Conservation (phyloP, 2,329 filamentous ascomycete species). For the Pseudogymnoascus sp. region DNA sequence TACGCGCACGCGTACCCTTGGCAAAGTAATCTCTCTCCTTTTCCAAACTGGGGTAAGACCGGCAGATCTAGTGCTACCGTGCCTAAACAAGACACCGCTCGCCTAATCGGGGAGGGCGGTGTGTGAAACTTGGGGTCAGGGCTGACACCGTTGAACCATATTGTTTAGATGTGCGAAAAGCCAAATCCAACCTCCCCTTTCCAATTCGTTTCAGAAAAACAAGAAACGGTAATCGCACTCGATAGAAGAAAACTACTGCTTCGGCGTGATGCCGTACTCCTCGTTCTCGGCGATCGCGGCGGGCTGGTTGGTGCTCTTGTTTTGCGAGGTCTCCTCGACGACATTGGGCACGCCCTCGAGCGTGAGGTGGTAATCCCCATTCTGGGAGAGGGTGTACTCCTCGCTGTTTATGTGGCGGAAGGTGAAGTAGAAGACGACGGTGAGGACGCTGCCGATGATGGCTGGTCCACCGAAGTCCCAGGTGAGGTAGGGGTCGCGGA, state of each 20-base stretch:
- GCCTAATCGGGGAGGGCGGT: neutral
- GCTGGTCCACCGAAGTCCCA: conserved; percentile 44
- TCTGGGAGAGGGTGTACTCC: conserved; percentile 36
- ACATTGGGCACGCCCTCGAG: conserved; percentile 11
- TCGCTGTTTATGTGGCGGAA: conserved; percentile 43
- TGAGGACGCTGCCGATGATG: conserved; percentile 38
- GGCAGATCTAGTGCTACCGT: neutral
- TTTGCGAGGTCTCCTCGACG: conserved; percentile 13
- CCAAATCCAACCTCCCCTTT: no score
- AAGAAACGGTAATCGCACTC: no score
- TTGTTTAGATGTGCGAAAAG: no score
- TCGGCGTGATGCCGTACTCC: conserved; percentile 14
- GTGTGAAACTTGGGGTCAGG: neutral
- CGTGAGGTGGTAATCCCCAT: conserved; percentile 41
- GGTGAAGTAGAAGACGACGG: conserved; percentile 39
- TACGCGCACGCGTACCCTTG: no score
- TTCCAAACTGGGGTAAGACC: neutral
- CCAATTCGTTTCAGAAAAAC: no score
- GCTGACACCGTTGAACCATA: neutral
- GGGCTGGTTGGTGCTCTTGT: conserved; percentile 13
- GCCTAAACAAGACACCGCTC: neutral
- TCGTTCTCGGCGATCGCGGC: conserved; percentile 12
- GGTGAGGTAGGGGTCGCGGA: conserved; percentile 42
- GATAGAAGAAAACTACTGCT: no score
- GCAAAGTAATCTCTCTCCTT: no score